These are phyloP conservation scores for Capronia americana DNA, from an alignment of 2,329 filamentous ascomycete species.

Conservation along the genomic window DNA sequence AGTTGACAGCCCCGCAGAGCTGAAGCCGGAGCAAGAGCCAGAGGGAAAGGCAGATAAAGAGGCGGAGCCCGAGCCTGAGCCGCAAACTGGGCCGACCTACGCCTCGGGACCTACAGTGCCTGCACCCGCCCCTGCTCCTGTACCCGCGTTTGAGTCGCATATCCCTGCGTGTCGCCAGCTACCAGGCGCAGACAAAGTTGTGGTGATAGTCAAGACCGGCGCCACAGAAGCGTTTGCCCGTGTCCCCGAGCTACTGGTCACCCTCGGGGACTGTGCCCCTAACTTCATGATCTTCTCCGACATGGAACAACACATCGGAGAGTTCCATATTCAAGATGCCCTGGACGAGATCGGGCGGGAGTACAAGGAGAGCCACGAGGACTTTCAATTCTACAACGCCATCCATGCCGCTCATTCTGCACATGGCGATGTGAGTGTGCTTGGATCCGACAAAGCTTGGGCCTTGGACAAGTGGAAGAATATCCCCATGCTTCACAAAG, in stretches of 20 bases:
- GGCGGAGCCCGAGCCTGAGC: slow-evolving; percentile 6
- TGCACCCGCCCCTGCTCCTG: neutral
- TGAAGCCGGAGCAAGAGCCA: neutral
- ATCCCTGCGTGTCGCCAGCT: slow-evolving; percentile 31
- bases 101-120: slow-evolving; percentile 1
- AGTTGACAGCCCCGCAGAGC: neutral
- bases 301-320: slow-evolving; percentile 44
- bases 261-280: slow-evolving; percentile 56
- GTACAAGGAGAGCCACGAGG: slow-evolving; percentile 52
- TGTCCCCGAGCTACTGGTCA: slow-evolving; percentile 62
- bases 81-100: slow-evolving; percentile 2
- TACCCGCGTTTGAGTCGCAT: neutral
- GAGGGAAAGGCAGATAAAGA: slow-evolving; percentile 1
- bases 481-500: slow-evolving; percentile 64
- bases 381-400: slow-evolving; percentile 55
- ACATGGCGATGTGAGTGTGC: slow-evolving; percentile 33
- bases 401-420: slow-evolving; percentile 25
- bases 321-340: slow-evolving; percentile 44
- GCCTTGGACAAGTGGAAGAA: slow-evolving; percentile 68
- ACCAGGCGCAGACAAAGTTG: slow-evolving; percentile 34
- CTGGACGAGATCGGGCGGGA: slow-evolving; percentile 48
- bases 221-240: slow-evolving; percentile 61
- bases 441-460: slow-evolving; percentile 50
- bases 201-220: slow-evolving; percentile 64
- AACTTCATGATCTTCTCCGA: slow-evolving; percentile 58